Evolutionary conservation across 495 filamentous ascomycete genomes (phyloP), one percentile per base, ranked within the genome.

Genomic region (Daldinia decipiens): DNA sequence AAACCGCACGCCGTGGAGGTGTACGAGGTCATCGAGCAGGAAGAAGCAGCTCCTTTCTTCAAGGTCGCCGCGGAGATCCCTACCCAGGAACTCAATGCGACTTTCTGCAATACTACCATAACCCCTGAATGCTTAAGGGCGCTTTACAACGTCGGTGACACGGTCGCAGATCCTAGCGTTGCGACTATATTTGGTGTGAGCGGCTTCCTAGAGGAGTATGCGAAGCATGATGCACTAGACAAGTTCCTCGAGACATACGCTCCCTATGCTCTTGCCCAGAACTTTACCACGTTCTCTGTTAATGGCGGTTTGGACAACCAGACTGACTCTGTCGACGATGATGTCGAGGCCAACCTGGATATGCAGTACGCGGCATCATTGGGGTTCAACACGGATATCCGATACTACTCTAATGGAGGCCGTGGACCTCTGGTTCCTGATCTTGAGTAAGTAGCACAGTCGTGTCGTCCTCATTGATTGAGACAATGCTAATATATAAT

Each of bases 311-410:
- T 89, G 58, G 75, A 82, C 67, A 83, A 87, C 21, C 80, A 80
- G 45, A 76, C 67, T 13, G 77, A 78, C 66, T 79, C 84, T 5
- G 72, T 73, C 17, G 74, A 77, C 5, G 69, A 80, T 21, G 71
- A 74, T 29, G 84, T 83, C 36, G 92, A 96, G 75, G 92, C 91
- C 66, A 92, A 94, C 79, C 82, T 94, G 19, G 92, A 95, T 70
- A 79, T 91, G 34, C 90, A 95, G 76, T 91, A 91, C 87, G 90
- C 72, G 76, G 83, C 53, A 60, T 87, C 86, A 1, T n/a, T 82
- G 19, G 78, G 76, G 2, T 85, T 86, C 58, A 81, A 83, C 40
- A 78, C 85, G 1, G 72, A 79, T 17, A 78, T 84, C 39, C 65
- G 73, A 21, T 81, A 80, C 56, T 83, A 82, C 71, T 79, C 78